Conservation (phyloP, 139 green algal genomes). For the Haematococcus sp. region DNA sequence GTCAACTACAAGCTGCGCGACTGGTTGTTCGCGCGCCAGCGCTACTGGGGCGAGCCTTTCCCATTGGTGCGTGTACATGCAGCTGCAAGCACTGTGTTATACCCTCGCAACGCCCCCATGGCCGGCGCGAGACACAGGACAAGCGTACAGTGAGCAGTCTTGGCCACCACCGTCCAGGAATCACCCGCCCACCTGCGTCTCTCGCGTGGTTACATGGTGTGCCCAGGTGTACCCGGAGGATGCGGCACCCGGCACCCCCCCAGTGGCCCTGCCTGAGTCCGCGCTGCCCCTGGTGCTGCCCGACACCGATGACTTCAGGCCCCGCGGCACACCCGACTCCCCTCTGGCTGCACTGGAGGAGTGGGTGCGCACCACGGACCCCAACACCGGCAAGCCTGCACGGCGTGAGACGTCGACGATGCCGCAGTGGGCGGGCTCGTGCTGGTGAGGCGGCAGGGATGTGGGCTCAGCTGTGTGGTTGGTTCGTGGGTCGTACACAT, state of each 20-base stretch:
- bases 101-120: too few relatives aligned
- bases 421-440: conserved; percentile 68
- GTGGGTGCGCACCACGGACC: conserved; percentile 63
- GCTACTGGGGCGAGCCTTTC: conserved; percentile 99
- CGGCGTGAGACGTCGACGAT: conserved; percentile 95
- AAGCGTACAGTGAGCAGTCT: too few relatives aligned
- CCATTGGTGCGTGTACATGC: conserved; percentile 80
- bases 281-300: conserved; percentile 90
- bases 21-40: conserved; percentile 98
- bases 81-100: too few relatives aligned
- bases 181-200: too few relatives aligned
- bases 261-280: conserved; percentile 68
- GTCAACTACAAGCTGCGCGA: conserved; percentile 98
- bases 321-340: conserved; percentile 75
- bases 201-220: too few relatives aligned
- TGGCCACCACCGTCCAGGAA: too few relatives aligned
- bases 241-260: conserved; percentile 27
- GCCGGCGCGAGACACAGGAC: too few relatives aligned
- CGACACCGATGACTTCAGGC: conserved; percentile 86
- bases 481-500: too few relatives aligned
- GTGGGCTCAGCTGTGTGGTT: too few relatives aligned
- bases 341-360: conserved; percentile 75
- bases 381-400: conserved; percentile 40
- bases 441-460: conserved; percentile 16
- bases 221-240: conserved; percentile 55